Conservation (phyloP, 2,329 filamentous ascomycete genomes). For the Sporothrix schenckii region DNA sequence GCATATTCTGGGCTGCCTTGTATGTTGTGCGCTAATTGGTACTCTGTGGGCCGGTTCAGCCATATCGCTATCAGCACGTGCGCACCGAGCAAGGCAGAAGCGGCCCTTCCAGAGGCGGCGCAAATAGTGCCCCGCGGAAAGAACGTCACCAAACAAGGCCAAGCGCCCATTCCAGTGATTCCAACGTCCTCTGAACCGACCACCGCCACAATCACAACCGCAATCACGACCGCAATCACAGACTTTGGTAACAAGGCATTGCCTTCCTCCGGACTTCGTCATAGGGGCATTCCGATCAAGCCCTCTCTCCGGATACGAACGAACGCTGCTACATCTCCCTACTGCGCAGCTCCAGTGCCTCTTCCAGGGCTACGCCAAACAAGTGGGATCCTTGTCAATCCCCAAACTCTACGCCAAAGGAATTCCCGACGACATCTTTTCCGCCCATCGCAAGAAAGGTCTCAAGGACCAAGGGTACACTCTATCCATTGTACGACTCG, state of each 20-base stretch:
- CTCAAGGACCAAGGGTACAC: background rate
- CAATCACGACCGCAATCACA: background rate
- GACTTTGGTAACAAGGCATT: background rate
- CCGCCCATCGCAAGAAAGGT: no score
- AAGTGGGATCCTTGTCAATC: background rate
- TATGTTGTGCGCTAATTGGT: background rate
- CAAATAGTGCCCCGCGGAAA: conserved; percentile 15
- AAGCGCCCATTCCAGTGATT: conserved; percentile 16
- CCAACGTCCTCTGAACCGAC: background rate
- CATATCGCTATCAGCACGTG: conserved; percentile 27
- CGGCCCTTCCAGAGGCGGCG: conserved; percentile 13
- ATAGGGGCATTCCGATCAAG: background rate
- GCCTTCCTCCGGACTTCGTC: background rate
- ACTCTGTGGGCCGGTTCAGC: no score
- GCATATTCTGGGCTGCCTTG: background rate
- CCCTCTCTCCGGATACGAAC: background rate
- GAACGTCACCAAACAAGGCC: conserved; percentile 26
- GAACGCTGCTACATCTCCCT: background rate
- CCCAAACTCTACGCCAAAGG: conserved; percentile 5
- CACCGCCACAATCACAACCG: background rate
- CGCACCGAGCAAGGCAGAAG: background rate
- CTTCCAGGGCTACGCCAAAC: conserved; percentile 9
- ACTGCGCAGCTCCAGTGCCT: background rate
- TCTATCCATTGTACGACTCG: background rate
- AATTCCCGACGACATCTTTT: background rate